Evolutionary conservation across 768 basidiomycete species (phyloP).

Genomic region (Filobasidium wieringae): DNA sequence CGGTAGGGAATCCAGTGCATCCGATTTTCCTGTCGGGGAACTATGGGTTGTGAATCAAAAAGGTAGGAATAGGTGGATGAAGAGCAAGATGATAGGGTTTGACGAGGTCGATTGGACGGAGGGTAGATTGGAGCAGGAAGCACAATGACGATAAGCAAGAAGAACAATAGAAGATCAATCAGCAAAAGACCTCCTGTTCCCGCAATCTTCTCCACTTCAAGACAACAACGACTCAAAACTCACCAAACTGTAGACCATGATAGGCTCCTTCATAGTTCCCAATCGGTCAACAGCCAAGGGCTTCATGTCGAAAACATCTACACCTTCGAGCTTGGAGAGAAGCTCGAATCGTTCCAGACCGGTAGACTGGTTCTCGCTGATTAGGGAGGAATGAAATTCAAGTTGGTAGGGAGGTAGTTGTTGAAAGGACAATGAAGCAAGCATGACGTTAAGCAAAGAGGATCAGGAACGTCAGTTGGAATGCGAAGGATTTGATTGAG

Average conservation of each 20-base stretch:
- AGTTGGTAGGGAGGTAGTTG: background rate
- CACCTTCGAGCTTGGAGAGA: slow-evolving; percentile 72
- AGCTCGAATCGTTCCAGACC: slow-evolving; percentile 94
- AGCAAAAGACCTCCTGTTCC: slow-evolving; percentile 1
- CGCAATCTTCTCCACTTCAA: too few relatives aligned
- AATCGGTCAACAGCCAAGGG: slow-evolving; percentile 72
- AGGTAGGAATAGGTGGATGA: too few relatives aligned
- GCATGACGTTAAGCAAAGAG: background rate
- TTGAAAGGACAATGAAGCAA: background rate
- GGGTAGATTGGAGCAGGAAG: background rate
- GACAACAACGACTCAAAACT: slow-evolving; percentile 41
- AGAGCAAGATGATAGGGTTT: background rate
- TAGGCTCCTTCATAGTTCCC: slow-evolving; percentile 76
- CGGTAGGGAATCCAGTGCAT: slow-evolving; percentile 87
- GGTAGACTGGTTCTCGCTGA: slow-evolving; percentile 70
- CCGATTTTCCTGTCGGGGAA: slow-evolving; percentile 74
- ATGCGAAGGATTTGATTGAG: background rate
- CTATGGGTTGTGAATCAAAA: slow-evolving; percentile 40
- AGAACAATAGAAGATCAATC: too few relatives aligned
- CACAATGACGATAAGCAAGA: background rate
- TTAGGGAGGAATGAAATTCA: too few relatives aligned
- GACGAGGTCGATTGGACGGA: too few relatives aligned
- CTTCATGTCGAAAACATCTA: slow-evolving; percentile 77
- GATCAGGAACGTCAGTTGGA: background rate
- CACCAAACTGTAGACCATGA: slow-evolving; percentile 77